Conservation (phyloP, 306 rosid species). For the Corylus americana region DNA sequence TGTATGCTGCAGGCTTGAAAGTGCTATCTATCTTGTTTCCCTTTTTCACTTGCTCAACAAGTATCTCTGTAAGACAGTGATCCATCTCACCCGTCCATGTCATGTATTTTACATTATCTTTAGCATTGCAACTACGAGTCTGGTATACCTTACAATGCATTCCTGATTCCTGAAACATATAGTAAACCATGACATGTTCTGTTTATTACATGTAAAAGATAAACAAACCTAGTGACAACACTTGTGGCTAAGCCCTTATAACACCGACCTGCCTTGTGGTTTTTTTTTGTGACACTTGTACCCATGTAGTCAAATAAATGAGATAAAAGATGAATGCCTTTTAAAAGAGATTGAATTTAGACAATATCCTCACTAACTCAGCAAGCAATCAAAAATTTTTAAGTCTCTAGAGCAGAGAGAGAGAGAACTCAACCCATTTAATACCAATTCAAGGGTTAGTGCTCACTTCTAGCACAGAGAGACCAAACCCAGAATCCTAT, state of each 20-base stretch:
- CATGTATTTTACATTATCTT: constrained; percentile 42
- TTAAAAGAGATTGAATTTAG: too few relatives aligned
- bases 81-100: constrained; percentile 63
- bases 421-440: too few relatives aligned
- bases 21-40: constrained; percentile 53
- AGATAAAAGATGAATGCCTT: too few relatives aligned
- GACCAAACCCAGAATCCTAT: neutral
- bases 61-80: constrained; percentile 45
- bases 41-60: constrained; percentile 48
- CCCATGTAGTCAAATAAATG: too few relatives aligned
- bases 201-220: neutral
- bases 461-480: too few relatives aligned
- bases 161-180: constrained; percentile 27
- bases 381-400: too few relatives aligned
- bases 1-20: constrained; percentile 53
- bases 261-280: too few relatives aligned
- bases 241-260: too few relatives aligned
- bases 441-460: too few relatives aligned
- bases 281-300: too few relatives aligned
- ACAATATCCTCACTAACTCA: too few relatives aligned
- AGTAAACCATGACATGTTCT: neutral
- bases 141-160: constrained; percentile 37
- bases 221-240: neutral
- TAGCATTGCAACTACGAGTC: constrained; percentile 45
- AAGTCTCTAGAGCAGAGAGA: too few relatives aligned